Evolutionary conservation across 2,329 filamentous ascomycete species (phyloP).

Genomic region (Lomentospora prolificans): DNA sequence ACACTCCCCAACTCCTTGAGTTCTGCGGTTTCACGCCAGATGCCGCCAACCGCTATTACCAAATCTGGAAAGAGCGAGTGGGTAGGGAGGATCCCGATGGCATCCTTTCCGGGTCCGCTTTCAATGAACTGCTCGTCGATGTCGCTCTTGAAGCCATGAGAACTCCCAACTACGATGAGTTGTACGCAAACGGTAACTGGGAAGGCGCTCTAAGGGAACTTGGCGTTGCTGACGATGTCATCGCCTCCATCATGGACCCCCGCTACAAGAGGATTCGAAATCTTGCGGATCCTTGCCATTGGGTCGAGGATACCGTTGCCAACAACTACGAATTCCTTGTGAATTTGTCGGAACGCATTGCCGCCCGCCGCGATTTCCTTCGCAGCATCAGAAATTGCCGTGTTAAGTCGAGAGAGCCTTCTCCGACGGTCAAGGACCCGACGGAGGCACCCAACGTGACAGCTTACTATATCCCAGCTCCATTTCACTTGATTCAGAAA

Average conservation of each 20-base stretch:
- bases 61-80: background rate
- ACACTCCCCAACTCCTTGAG: constrained; percentile 6
- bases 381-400: background rate
- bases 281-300: constrained; percentile 3
- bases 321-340: constrained; percentile 8
- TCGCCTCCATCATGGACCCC: constrained; percentile 5
- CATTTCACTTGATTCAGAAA: background rate
- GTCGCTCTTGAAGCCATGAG: constrained; percentile 2
- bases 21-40: constrained; percentile 5
- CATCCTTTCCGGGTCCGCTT: background rate
- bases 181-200: background rate
- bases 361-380: background rate
- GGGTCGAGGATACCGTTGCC: constrained; percentile 3
- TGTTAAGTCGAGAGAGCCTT: background rate
- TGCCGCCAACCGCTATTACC: background rate
- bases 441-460: background rate
- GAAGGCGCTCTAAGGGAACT: background rate
- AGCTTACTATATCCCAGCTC: constrained; percentile 1
- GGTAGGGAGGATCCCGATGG: background rate
- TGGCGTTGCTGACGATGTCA: background rate
- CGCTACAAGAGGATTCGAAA: constrained; percentile 4
- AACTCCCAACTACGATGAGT: background rate
- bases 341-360: background rate
- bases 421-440: background rate
- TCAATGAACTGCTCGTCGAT: constrained; percentile 4